Evolutionary conservation across 202 grass and related monocot species (phyloP).

Genomic region (Schoenoplectus triqueter): DNA sequence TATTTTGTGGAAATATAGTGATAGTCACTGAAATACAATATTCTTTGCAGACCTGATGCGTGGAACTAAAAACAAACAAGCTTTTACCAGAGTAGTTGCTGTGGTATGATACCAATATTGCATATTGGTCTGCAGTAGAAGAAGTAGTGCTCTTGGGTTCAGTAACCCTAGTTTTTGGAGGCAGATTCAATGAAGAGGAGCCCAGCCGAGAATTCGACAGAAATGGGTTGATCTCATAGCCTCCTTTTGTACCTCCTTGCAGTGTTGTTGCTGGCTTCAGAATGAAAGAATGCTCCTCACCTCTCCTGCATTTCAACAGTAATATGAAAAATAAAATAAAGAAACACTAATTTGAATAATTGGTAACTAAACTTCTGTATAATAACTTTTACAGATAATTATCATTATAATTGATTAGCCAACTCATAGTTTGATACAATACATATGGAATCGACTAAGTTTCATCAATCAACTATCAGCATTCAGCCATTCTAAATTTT

Average conservation of each 20-base stretch:
- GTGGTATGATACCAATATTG: slow-evolving; percentile 87
- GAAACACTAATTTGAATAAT: not conserved
- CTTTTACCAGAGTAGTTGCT: slow-evolving; percentile 88
- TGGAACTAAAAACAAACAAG: not conserved
- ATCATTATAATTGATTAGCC: slow-evolving; percentile 2
- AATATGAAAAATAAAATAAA: not conserved
- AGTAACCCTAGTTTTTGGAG: slow-evolving; percentile 44
- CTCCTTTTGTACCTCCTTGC: slow-evolving; percentile 51
- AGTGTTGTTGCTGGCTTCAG: slow-evolving; percentile 74
- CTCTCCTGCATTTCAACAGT: slow-evolving; percentile 60
- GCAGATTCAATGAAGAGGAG: slow-evolving; percentile 44
- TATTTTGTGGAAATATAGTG: slow-evolving; percentile 1
- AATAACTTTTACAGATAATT: not conserved
- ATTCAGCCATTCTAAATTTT: not conserved
- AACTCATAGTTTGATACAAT: not conserved
- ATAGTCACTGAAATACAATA: not conserved
- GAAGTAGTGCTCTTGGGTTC: slow-evolving; percentile 41
- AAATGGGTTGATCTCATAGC: slow-evolving; percentile 42
- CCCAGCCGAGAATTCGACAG: slow-evolving; percentile 50
- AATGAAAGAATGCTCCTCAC: slow-evolving; percentile 98
- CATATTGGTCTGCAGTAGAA: slow-evolving; percentile 62
- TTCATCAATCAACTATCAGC: not conserved
- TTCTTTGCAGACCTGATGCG: not conserved
- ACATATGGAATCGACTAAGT: not conserved
- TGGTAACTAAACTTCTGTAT: not conserved